These are phyloP conservation scores for Globisporangium barbulae DNA, from an alignment of 352 stramenopile genomes.

Conservation along the genomic window DNA sequence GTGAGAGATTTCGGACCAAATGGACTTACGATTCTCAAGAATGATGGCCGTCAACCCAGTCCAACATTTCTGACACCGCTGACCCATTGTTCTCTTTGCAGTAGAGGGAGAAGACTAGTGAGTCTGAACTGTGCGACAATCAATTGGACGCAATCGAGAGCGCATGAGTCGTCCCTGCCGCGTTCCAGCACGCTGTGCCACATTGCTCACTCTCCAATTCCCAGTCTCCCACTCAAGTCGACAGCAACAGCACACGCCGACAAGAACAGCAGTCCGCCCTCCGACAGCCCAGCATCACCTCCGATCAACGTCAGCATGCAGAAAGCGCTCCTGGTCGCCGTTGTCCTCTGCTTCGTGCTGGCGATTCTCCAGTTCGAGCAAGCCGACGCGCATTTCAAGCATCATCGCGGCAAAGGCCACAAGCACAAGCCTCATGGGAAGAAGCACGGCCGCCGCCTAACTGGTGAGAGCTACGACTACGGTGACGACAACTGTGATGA, in stretches of 20 bases:
- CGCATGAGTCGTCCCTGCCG: neutral
- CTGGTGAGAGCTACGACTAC: neutral
- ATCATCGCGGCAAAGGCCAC: neutral
- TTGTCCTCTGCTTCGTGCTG: neutral
- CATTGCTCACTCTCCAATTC: neutral
- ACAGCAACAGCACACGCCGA: neutral
- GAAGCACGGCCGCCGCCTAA: neutral
- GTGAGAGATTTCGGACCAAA: too few species aligned
- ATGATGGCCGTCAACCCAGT: neutral
- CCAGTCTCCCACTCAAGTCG: neutral
- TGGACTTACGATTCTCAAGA: neutral
- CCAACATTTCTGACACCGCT: too few species aligned
- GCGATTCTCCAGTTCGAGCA: conserved; percentile 1
- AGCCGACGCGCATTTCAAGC: neutral
- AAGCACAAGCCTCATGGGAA: neutral
- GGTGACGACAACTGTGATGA: neutral
- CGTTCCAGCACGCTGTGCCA: neutral
- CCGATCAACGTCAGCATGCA: neutral
- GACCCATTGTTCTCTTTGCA: neutral
- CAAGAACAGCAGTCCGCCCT: neutral
- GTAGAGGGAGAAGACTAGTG: neutral
- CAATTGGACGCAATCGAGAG: too few species aligned
- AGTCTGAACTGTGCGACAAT: neutral
- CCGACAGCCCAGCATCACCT: neutral
- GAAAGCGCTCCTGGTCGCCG: neutral